Base-by-base conservation (phyloP, 352 stramenopile genomes). In the Phytopythium aichiense region DNA sequence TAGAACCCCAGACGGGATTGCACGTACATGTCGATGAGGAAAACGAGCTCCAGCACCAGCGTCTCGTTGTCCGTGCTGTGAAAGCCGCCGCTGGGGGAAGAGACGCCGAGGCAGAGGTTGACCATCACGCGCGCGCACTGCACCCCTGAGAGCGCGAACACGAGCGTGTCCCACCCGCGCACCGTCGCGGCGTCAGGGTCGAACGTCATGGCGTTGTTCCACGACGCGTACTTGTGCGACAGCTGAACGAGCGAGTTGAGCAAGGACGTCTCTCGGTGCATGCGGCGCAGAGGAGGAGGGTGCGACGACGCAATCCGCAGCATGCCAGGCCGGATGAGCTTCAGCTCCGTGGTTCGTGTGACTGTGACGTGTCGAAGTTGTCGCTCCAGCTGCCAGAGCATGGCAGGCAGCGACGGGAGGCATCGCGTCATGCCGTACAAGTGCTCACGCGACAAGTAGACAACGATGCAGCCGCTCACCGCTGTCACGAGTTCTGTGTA, bases 1-100 rank as follows among this genome's bases (percentile, higher is more conserved):
- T 86, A 89, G 61, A 77, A 89, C 0, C 79, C 78, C 35, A 86
- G 72, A 1, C 72, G 69, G 2, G 71, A 81, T 8, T 82, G 70
- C 11, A 89, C 56, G 37, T 82, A 77, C 0, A 79, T 71, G 38
- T 89, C 79, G 1, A 84, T n/a, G 0, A 83, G 33, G 25, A 86
- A 88, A 9, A 67, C 46, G 20, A 76, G 48, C 42, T 89, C 77
- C 7, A 88, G 37, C 9, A 66, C 50, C 8, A 88, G 40, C 12
- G 67, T 79, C 4, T 77, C 13, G 1, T 46, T 48, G 53, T 88
- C 79, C 6, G 60, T 52, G 18, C 54, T 49, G 2, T 71, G 54
- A 25, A 78, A 71, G 2, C 52, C 62, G n/a, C 37, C 38, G 4
- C 66, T 46, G 6, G 42, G 38, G 13, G 48, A 48, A 11, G 55